phyloP scores from a whole-genome alignment of 768 basidiomycete genomes.

The Tulasnella sp. region DNA sequence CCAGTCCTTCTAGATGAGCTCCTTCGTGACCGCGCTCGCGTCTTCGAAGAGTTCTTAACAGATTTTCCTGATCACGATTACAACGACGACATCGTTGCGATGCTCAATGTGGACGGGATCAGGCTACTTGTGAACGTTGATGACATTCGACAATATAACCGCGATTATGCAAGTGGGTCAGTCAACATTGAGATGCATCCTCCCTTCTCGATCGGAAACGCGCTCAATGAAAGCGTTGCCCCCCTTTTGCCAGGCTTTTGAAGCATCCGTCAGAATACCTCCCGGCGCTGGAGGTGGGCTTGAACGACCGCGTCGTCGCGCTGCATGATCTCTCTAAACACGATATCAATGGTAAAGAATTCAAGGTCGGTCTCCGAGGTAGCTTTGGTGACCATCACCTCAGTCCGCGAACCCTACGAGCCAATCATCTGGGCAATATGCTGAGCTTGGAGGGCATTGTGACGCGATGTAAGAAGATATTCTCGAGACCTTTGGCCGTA shows the following conservation, averaged over 20 bases:
- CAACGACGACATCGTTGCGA: constrained; percentile 67
- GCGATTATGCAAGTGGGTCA: constrained; percentile 63
- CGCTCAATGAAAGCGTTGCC: too few relatives aligned
- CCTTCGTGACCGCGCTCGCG: not conserved
- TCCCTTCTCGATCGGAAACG: too few relatives aligned
- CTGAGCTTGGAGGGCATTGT: constrained; percentile 97
- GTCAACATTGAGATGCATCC: constrained; percentile 18
- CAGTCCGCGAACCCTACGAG: constrained; percentile 82
- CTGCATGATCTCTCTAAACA: constrained; percentile 66
- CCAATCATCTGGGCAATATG: constrained; percentile 88
- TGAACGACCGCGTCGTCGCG: constrained; percentile 58
- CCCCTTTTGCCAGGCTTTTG: constrained; percentile 49
- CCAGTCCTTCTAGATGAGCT: not conserved
- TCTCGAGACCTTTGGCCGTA: not conserved
- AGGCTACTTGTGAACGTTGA: constrained; percentile 93
- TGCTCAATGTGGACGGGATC: constrained; percentile 73
- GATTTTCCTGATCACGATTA: constrained; percentile 47
- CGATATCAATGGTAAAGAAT: constrained; percentile 66
- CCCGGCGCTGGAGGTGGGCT: constrained; percentile 81
- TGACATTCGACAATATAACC: constrained; percentile 85
- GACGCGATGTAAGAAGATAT: constrained; percentile 54
- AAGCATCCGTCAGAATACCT: constrained; percentile 79
- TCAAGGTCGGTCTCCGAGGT: constrained; percentile 83
- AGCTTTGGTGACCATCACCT: constrained; percentile 98
- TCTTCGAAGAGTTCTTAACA: constrained; percentile 18